Evolutionary conservation across 1,139 yeast genomes (phyloP).

Genomic region (Wickerhamomyces sp.): DNA sequence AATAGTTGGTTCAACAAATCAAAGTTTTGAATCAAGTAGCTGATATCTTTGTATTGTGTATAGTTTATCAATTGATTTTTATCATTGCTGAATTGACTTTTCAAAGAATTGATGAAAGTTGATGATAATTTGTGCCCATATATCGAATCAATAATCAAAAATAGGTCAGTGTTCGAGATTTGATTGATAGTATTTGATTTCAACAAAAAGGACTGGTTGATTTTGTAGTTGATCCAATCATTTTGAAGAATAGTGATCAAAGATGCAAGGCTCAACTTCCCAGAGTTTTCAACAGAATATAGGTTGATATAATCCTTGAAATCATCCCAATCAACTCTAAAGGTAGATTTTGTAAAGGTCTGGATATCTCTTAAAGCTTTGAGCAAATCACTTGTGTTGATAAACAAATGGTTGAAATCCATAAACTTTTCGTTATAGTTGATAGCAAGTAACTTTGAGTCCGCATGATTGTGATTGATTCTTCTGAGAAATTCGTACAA

Average conservation of each 20-base stretch:
- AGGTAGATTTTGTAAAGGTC: slow-evolving; percentile 27
- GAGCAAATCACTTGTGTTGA: slow-evolving; percentile 28
- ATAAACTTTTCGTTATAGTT: slow-evolving; percentile 35
- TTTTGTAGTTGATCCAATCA: slow-evolving; percentile 30
- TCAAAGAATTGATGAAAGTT: slow-evolving; percentile 29
- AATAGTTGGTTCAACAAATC: slow-evolving; percentile 34
- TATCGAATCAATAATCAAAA: slow-evolving; percentile 26
- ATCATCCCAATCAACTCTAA: slow-evolving; percentile 31
- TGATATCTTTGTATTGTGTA: slow-evolving; percentile 32
- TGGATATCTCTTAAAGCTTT: slow-evolving; percentile 29
- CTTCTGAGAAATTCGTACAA: slow-evolving; percentile 46
- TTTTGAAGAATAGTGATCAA: slow-evolving; percentile 32
- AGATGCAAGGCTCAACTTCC: slow-evolving; percentile 14
- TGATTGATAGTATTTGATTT: slow-evolving; percentile 20
- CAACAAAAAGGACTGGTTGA: slow-evolving; percentile 23
- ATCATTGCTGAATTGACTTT: slow-evolving; percentile 23
- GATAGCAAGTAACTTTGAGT: slow-evolving; percentile 25
- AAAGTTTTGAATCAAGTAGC: slow-evolving; percentile 32
- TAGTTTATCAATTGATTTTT: slow-evolving; percentile 29
- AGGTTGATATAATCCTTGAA: slow-evolving; percentile 17
- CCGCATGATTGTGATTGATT: slow-evolving; percentile 28
- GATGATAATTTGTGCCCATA: slow-evolving; percentile 33
- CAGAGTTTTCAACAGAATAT: slow-evolving; percentile 3
- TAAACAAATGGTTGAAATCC: slow-evolving; percentile 32
- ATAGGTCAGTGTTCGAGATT: slow-evolving; percentile 30